Evolutionary conservation across 2,329 filamentous ascomycete genomes (phyloP).

Genomic region (Arthroderma uncinatum): DNA sequence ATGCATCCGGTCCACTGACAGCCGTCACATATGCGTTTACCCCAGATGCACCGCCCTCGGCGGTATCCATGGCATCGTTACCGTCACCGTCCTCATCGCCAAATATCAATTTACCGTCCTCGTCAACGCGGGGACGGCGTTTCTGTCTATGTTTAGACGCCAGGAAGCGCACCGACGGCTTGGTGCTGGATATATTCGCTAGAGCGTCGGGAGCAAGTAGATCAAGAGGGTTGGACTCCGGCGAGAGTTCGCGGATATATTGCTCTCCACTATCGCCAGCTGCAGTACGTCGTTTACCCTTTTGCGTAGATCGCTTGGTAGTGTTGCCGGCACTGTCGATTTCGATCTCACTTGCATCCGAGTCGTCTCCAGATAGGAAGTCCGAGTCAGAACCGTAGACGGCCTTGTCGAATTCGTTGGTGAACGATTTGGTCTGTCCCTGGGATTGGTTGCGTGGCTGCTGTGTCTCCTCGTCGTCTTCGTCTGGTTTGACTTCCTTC

Average conservation of each 20-base stretch:
- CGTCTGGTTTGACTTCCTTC: slow-evolving; percentile 56
- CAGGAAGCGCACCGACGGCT: slow-evolving; percentile 47
- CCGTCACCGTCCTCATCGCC: slow-evolving; percentile 24
- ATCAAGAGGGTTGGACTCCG: slow-evolving; percentile 89
- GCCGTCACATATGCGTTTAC: slow-evolving; percentile 53
- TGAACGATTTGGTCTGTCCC: slow-evolving; percentile 43
- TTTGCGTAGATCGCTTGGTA: slow-evolving; percentile 15
- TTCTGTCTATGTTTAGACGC: slow-evolving; percentile 30
- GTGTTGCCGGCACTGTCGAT: slow-evolving; percentile 28
- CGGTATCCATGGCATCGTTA: slow-evolving; percentile 35
- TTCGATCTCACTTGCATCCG: slow-evolving; percentile 41
- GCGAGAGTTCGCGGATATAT: slow-evolving; percentile 71
- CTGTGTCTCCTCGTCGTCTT: slow-evolving; percentile 31
- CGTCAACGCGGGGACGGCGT: slow-evolving; percentile 33
- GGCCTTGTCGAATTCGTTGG: slow-evolving; percentile 92
- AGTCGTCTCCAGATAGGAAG: slow-evolving; percentile 53
- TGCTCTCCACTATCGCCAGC: slow-evolving; percentile 19
- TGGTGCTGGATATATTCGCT: slow-evolving; percentile 85
- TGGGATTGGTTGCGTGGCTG: slow-evolving; percentile 19
- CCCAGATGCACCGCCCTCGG: slow-evolving; percentile 14
- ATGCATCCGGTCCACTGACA: slow-evolving; percentile 48
- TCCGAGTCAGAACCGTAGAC: slow-evolving; percentile 66
- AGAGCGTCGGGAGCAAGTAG: slow-evolving; percentile 79
- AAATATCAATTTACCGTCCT: slow-evolving; percentile 37
- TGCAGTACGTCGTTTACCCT: neutral